Conservation (phyloP, 2,329 filamentous ascomycete species). For the Biscogniauxia marginata region DNA sequence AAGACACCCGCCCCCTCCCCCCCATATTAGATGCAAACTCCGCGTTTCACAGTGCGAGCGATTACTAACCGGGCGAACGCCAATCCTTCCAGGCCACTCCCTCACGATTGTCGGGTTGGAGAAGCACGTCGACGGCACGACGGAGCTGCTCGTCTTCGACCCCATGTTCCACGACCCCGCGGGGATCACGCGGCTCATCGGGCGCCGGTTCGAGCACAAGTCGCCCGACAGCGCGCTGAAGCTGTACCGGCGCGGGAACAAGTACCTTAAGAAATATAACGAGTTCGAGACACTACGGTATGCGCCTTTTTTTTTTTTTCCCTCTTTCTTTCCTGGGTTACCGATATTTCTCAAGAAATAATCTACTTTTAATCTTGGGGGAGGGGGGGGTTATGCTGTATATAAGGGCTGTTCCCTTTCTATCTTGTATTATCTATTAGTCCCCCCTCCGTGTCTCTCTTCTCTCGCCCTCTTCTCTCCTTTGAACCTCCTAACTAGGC, state of each 20-base stretch:
- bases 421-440: no score
- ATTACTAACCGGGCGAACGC: no score
- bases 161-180: slow-evolving; percentile 74
- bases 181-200: slow-evolving; percentile 59
- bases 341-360: no score
- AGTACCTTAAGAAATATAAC: slow-evolving; percentile 67
- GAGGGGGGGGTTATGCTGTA: no score
- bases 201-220: slow-evolving; percentile 43
- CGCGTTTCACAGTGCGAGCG: no score
- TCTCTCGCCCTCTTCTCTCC: no score
- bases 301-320: slow-evolving; percentile 25
- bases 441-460: no score
- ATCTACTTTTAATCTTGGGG: no score
- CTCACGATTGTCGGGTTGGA: slow-evolving; percentile 88
- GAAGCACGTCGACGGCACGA: slow-evolving; percentile 58
- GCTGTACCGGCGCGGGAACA: slow-evolving; percentile 68
- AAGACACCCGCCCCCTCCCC: no score
- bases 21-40: no score
- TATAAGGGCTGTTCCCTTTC: no score
- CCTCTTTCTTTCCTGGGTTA: neutral
- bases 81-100: slow-evolving; percentile 84
- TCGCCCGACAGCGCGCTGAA: slow-evolving; percentile 58
- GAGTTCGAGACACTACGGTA: slow-evolving; percentile 81
- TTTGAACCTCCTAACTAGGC: no score
- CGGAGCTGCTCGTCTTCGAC: slow-evolving; percentile 82